phyloP scores from a whole-genome alignment of 208 protist species.

The Leishmania major region DNA sequence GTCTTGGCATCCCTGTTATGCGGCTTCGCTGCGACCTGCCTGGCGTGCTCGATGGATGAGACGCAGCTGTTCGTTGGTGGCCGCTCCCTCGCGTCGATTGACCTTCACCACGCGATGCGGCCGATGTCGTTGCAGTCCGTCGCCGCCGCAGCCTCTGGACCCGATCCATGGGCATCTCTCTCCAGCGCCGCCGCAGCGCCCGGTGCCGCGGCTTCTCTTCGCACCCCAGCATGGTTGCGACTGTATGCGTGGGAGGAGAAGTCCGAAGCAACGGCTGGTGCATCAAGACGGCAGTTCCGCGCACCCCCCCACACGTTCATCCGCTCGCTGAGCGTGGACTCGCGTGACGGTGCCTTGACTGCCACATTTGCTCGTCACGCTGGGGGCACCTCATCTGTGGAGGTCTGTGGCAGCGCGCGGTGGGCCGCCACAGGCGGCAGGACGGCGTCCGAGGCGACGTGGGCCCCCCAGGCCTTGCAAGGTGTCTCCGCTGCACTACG shows the following conservation, averaged over 20 bases:
- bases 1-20: slow-evolving; percentile 38
- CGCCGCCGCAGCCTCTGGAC: slow-evolving; percentile 4
- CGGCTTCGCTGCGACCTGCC: slow-evolving; percentile 48
- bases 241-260: slow-evolving; percentile 22
- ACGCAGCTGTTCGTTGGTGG: slow-evolving; percentile 68
- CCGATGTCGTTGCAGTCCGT: slow-evolving; percentile 11
- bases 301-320: slow-evolving; percentile 2
- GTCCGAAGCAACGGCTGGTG: not conserved
- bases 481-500: not conserved
- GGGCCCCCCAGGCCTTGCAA: slow-evolving; percentile 5
- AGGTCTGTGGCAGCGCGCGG: slow-evolving; percentile 16
- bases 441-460: slow-evolving; percentile 4
- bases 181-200: not conserved
- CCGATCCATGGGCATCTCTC: not conserved
- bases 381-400: not conserved
- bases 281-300: not conserved
- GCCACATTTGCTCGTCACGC: slow-evolving; percentile 13
- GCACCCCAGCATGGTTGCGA: slow-evolving; percentile 9
- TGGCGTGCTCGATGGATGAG: slow-evolving; percentile 70
- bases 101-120: slow-evolving; percentile 44
- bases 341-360: slow-evolving; percentile 14
- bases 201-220: not conserved
- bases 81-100: slow-evolving; percentile 43
- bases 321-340: slow-evolving; percentile 8
- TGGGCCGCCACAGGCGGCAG: slow-evolving; percentile 11